Conservation (phyloP, 2,329 filamentous ascomycete species). For the Ceratocystis papillata region DNA sequence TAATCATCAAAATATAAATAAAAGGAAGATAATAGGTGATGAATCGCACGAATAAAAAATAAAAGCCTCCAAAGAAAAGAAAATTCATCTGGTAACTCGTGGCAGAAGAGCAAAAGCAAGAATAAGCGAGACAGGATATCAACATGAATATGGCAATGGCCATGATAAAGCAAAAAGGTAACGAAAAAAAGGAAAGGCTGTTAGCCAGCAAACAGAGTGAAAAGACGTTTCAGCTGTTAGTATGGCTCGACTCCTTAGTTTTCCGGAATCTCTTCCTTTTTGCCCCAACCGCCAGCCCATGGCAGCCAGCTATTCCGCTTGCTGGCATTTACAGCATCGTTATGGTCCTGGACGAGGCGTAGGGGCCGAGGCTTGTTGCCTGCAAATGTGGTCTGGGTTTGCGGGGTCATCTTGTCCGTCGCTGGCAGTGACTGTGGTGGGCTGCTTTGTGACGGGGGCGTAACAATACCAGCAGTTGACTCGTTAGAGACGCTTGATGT, state of each 20-base stretch:
- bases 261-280: constrained; percentile 39
- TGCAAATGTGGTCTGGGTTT: constrained; percentile 50
- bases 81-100: constrained; percentile 2
- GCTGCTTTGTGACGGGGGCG: constrained; percentile 40
- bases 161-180: constrained; percentile 6
- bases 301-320: constrained; percentile 58
- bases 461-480: constrained; percentile 40
- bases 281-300: constrained; percentile 42
- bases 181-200: background rate
- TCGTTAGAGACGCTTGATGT: constrained; percentile 58
- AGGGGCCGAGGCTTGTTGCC: constrained; percentile 71
- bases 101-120: constrained; percentile 1
- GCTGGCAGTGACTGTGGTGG: constrained; percentile 35
- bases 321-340: constrained; percentile 39
- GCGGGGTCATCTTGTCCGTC: constrained; percentile 41
- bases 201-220: background rate
- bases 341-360: constrained; percentile 72
- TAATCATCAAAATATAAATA: constrained; percentile 13
- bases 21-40: constrained; percentile 10
- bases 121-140: constrained; percentile 1
- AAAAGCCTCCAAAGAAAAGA: constrained; percentile 13
- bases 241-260: background rate
- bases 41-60: background rate
- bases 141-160: background rate
- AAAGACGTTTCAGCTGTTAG: background rate